A percentile compares a stretch with the other conserved stretches of the same genome.
These are phyloP conservation scores for Mycena sp. DNA, from an alignment of 1,284 basidiomycete genomes.

Conservation along the genomic window DNA sequence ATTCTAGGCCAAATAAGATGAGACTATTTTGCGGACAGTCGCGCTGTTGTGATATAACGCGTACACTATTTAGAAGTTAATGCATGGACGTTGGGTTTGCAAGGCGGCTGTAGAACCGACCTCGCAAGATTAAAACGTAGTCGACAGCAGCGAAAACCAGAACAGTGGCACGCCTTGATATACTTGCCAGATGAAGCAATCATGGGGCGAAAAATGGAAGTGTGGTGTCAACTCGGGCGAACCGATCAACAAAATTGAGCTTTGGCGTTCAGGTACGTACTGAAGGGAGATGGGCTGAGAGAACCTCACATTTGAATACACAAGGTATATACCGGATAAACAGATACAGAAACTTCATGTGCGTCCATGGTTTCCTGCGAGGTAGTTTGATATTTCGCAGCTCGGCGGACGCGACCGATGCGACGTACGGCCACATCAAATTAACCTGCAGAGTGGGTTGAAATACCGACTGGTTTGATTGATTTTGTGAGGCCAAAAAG, in stretches of 20 bases:
- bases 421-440: constrained; percentile 49
- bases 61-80: constrained; percentile 41
- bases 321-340: constrained; percentile 47
- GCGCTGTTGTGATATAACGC: constrained; percentile 44
- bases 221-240: constrained; percentile 41
- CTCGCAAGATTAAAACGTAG: constrained; percentile 48
- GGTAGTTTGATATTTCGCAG: background rate
- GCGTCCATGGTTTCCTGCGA: constrained; percentile 42
- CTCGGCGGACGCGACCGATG: background rate
- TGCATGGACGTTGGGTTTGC: constrained; percentile 10
- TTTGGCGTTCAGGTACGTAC: constrained; percentile 19
- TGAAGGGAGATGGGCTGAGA: background rate
- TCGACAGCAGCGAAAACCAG: constrained; percentile 43
- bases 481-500: no score
- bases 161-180: constrained; percentile 45
- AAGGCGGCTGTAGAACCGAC: constrained; percentile 25
- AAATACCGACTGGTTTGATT: no score
- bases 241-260: constrained; percentile 46
- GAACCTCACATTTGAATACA: constrained; percentile 43
- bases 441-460: constrained; percentile 40
- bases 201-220: constrained; percentile 46
- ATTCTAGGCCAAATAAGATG: constrained; percentile 41
- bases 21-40: constrained; percentile 36
- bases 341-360: constrained; percentile 46
- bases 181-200: constrained; percentile 51